A percentile compares a stretch with the other conserved stretches of the same genome.
phyloP scores from a whole-genome alignment of 371 early-diverging fungal species.

The Apophysomyces variabilis region DNA sequence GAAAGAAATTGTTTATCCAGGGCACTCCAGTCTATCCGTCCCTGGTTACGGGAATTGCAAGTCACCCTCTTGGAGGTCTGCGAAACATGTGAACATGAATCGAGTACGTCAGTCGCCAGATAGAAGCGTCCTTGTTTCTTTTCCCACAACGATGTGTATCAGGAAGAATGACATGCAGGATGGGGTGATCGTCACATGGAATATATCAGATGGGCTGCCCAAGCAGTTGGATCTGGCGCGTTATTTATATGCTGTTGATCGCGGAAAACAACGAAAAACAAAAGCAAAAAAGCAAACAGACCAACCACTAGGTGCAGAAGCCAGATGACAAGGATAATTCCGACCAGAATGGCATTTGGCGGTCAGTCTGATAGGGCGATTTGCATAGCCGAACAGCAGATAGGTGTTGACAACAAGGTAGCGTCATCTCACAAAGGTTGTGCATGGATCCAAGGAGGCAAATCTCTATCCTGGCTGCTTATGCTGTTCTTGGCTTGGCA shows the following conservation, averaged over 20 bases:
- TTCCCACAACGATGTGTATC: too few relatives aligned
- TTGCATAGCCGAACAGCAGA: constrained; percentile 3
- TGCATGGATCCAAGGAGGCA: constrained; percentile 3
- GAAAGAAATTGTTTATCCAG: neutral
- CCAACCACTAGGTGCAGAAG: too few relatives aligned
- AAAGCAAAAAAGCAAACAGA: neutral
- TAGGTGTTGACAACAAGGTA: constrained; percentile 1
- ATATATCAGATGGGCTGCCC: too few relatives aligned
- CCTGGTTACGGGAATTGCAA: neutral
- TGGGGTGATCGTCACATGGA: too few relatives aligned
- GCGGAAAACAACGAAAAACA: neutral
- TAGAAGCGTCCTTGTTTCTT: too few relatives aligned
- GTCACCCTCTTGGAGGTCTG: neutral
- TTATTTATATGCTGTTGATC: too few relatives aligned
- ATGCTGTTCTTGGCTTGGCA: neutral
- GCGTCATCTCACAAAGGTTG: constrained; percentile 1
- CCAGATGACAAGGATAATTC: constrained; percentile 1
- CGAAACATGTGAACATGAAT: constrained; percentile 1
- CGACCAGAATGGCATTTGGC: constrained; percentile 2
- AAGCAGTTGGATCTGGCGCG: too few relatives aligned
- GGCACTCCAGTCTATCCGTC: neutral
- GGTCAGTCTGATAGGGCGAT: neutral
- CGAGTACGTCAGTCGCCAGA: neutral
- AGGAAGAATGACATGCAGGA: too few relatives aligned
- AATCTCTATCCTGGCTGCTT: constrained; percentile 2